Base-by-base conservation (phyloP, 768 basidiomycete genomes). In the Asterophora parasitica region DNA sequence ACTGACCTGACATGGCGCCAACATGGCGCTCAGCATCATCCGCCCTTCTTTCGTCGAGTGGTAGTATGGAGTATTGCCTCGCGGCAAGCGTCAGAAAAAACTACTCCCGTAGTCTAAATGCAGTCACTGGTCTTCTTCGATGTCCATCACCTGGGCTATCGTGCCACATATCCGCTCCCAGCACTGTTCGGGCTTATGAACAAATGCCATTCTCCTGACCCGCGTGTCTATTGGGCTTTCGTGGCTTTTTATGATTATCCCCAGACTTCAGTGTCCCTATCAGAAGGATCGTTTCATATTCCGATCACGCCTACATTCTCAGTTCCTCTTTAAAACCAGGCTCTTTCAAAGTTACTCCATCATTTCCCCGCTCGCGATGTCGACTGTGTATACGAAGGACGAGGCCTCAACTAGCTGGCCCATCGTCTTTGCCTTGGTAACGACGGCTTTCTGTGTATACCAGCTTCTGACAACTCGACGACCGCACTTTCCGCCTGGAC, bases 401-500 rank as follows among this genome's bases (percentile, higher is more conserved):
- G 17, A 15, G 27, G 17, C 42, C 39, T 50, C 39, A 9, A 39
- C 49, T 28, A 45, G 33, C 31, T 51, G 42, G 41, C 42, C 50
- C 40, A 49, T 52, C 16, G 32, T 40, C 23, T 44, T 60, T 34
- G 44, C 51, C 19, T 42, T 56, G n/a, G 28, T 34, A 26, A 28
- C 44, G 6, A 35, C 44, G 7, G 9, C 52, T 9, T 59, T 58
- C 49, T 51, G 61, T 46, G 49, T 52, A 35, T 63, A 62, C 49
- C 58, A 56, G 32, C 51, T 56, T n/a, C 37, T 61, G 27, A 54
- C 57, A 20, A 46, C 61, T 17, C 49, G 58, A 19, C 56, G 58
- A 38, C 56, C 36, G 20, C 66, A 63, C 34, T 62, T 66, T 26
- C 75, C 76, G 15, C 78, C 79, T 5, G 79, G 79, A 0, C 79